Evolutionary conservation across 768 basidiomycete genomes (phyloP).

Genomic region (Lanmaoa rubissima): DNA sequence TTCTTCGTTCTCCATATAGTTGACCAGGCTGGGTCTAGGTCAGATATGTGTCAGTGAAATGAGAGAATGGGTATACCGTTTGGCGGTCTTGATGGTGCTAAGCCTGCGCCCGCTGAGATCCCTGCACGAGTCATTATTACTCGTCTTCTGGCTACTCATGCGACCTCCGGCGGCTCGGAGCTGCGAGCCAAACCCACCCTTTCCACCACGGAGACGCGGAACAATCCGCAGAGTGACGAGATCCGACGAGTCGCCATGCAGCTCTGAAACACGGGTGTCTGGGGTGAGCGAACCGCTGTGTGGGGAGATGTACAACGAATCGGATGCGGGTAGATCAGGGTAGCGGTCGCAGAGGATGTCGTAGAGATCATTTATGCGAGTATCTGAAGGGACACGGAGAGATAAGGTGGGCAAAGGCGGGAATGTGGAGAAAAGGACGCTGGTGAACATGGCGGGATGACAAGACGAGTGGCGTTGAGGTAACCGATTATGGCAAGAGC

Average conservation of each 20-base stretch:
- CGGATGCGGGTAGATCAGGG: constrained; percentile 43
- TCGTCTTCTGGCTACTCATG: constrained; percentile 96
- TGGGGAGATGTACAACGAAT: constrained; percentile 42
- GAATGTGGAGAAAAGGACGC: constrained; percentile 58
- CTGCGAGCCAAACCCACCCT: constrained; percentile 97
- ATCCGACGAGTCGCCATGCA: constrained; percentile 30
- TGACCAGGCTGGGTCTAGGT: constrained; percentile 57
- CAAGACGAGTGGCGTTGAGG: too few relatives aligned
- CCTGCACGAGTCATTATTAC: constrained; percentile 91
- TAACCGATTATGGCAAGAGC: constrained; percentile 12
- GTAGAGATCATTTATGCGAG: constrained; percentile 41
- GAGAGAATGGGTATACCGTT: constrained; percentile 58
- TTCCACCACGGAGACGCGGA: constrained; percentile 81
- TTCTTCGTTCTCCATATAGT: constrained; percentile 83
- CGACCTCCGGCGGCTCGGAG: constrained; percentile 95
- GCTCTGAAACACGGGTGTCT: constrained; percentile 36
- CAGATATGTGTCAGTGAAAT: background rate
- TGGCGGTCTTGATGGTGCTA: constrained; percentile 94
- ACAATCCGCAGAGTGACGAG: constrained; percentile 71
- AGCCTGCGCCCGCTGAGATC: constrained; percentile 88
- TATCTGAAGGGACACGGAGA: constrained; percentile 43
- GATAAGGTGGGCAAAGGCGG: constrained; percentile 58
- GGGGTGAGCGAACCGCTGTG: constrained; percentile 35
- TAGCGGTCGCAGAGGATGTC: constrained; percentile 46
- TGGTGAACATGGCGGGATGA: constrained; percentile 41